phyloP scores from a whole-genome alignment of 2,329 filamentous ascomycete species.

The Aspergillus fischeri region DNA sequence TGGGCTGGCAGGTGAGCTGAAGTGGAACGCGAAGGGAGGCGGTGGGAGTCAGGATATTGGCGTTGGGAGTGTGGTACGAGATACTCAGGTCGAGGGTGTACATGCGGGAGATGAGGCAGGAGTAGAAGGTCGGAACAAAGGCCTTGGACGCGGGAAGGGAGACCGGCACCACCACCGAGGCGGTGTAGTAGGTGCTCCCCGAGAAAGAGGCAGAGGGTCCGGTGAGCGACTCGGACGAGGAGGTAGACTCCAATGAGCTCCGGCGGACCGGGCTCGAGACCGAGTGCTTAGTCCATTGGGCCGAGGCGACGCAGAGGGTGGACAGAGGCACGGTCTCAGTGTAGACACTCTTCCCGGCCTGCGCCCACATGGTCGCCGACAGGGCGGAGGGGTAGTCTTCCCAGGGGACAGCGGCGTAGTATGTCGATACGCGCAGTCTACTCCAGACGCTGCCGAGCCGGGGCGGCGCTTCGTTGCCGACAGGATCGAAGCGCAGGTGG shows the following conservation, averaged over 20 bases:
- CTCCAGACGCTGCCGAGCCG: conserved; percentile 49
- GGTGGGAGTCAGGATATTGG: conserved; percentile 37
- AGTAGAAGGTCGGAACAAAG: conserved; percentile 67
- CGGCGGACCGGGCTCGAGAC: conserved; percentile 27
- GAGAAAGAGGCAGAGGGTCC: conserved; percentile 41
- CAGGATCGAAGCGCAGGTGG: conserved; percentile 58
- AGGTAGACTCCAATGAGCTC: conserved; percentile 26
- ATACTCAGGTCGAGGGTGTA: conserved; percentile 61
- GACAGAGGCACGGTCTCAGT: conserved; percentile 51
- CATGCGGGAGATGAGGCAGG: conserved; percentile 61
- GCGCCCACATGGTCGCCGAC: conserved; percentile 35
- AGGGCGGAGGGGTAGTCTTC: conserved; percentile 46
- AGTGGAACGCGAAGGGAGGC: conserved; percentile 42
- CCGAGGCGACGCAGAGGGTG: conserved; percentile 53
- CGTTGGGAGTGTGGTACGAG: conserved; percentile 49
- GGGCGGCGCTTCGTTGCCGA: conserved; percentile 50
- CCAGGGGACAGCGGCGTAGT: conserved; percentile 51
- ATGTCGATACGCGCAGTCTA: conserved; percentile 57
- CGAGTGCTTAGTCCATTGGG: conserved; percentile 52
- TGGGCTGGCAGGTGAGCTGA: conserved; percentile 33
- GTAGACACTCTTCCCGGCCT: conserved; percentile 49
- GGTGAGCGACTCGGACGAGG: conserved; percentile 26
- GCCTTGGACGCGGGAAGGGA: conserved; percentile 57
- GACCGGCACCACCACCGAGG: conserved; percentile 61
- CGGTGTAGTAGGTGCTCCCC: conserved; percentile 54